A percentile compares a stretch with the other conserved stretches of the same genome.
phyloP scores from a whole-genome alignment of 2,329 filamentous ascomycete species.

The Myriosclerotinia scirpicola region DNA sequence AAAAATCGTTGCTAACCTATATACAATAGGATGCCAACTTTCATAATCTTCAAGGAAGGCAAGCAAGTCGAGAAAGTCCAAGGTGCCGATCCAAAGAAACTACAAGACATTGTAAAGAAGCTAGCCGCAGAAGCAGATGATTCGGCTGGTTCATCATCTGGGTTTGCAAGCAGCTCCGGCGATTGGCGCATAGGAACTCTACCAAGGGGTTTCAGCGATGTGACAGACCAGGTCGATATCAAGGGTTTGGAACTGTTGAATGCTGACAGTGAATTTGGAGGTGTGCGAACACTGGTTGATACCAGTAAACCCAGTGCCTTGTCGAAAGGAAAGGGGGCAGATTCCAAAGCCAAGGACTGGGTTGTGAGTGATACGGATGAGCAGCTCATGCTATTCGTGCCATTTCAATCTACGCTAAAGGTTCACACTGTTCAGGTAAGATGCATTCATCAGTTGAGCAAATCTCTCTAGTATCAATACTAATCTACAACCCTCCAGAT shows the following conservation, averaged over 20 bases:
- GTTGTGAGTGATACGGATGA: constrained; percentile 96
- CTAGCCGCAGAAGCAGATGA: constrained; percentile 63
- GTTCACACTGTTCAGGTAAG: constrained; percentile 74
- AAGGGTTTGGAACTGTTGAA: constrained; percentile 86
- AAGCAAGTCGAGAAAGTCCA: constrained; percentile 65
- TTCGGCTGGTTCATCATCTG: constrained; percentile 43
- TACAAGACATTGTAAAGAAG: constrained; percentile 70
- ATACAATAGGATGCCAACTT: constrained; percentile 69
- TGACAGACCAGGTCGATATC: constrained; percentile 78
- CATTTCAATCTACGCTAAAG: constrained; percentile 85
- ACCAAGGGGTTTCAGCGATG: constrained; percentile 78
- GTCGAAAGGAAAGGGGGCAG: constrained; percentile 54
- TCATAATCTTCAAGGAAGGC: constrained; percentile 79
- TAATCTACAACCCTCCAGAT: constrained; percentile 54
- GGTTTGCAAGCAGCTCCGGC: constrained; percentile 44
- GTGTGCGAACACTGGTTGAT: constrained; percentile 74
- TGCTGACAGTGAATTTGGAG: constrained; percentile 72
- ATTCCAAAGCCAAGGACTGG: constrained; percentile 66
- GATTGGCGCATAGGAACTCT: constrained; percentile 73
- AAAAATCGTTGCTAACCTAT: constrained; percentile 15
- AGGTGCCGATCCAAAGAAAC: constrained; percentile 70
- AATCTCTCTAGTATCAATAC: background rate
- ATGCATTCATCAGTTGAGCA: constrained; percentile 1
- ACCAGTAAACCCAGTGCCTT: constrained; percentile 63
- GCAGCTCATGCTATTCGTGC: constrained; percentile 89